Evolutionary conservation across 495 filamentous ascomycete genomes (phyloP).

Genomic region (Hypoxylon cercidicola): DNA sequence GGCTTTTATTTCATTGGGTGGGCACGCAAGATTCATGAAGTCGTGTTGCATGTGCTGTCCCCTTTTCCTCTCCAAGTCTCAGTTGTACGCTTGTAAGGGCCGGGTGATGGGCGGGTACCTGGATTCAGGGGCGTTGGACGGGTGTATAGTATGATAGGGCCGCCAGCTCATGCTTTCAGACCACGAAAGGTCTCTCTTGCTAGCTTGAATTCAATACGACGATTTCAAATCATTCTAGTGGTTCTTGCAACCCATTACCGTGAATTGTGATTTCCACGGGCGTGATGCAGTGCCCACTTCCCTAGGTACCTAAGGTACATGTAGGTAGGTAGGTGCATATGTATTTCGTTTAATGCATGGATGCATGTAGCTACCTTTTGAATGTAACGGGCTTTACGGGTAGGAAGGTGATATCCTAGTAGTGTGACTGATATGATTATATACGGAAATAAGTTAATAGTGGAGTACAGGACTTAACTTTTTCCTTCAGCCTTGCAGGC

Average conservation of each 20-base stretch:
- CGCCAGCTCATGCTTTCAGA: slow-evolving; percentile 1
- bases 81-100: slow-evolving; percentile 14
- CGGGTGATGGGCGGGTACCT: slow-evolving; percentile 6
- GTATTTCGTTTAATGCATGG: too few relatives aligned
- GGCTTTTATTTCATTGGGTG: slow-evolving; percentile 25
- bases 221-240: slow-evolving; percentile 1
- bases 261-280: not conserved
- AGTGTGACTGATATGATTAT: too few relatives aligned
- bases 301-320: too few relatives aligned
- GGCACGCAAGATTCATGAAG: slow-evolving; percentile 10
- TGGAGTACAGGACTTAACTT: not conserved
- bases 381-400: too few relatives aligned
- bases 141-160: slow-evolving; percentile 34
- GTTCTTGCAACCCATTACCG: not conserved
- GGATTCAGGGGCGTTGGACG: slow-evolving; percentile 13
- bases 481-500: not conserved
- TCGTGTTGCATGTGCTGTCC: not conserved
- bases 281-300: too few relatives aligned
- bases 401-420: too few relatives aligned
- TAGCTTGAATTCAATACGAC: slow-evolving; percentile 4
- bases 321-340: too few relatives aligned
- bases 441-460: not conserved
- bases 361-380: too few relatives aligned
- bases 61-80: slow-evolving; percentile 2
- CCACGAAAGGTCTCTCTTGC: not conserved